Evolutionary conservation across 306 rosid genomes (phyloP), one percentile per base, ranked within the genome.

Genomic region (barrel medic (Medicago truncatula)): DNA sequence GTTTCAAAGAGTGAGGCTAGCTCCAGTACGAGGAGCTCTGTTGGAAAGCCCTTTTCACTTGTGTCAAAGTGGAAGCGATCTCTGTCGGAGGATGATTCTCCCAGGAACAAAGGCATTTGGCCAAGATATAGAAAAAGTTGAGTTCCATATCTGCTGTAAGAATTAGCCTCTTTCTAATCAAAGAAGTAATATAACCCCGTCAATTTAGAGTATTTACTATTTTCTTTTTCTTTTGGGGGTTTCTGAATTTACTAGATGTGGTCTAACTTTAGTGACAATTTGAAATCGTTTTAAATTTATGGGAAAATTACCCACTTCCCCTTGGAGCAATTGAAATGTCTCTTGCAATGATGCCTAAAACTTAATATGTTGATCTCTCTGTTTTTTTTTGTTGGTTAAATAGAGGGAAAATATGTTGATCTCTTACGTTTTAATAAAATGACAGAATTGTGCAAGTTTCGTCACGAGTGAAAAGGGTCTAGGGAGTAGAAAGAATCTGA

Each of bases 81-180:
- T 13, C 49, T 87, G 70, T 82, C 89, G 3, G 93, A 84, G 80
- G 87, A 83, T 68, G 93, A 89, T 75, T 78, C 89, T 11, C 80
- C 84, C 39, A 84, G 89, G 88, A 91, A 85, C 87, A 89, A 87
- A 76, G 87, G 93, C 74, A 89, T 91, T 60, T 91, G 93, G 96
- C 88, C 90, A 11, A 87, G 90, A 83, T 81, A 89, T 69, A 86
- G 88, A 14, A 82, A 81, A 83, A 89, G 84, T 73, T 86, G 85
- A 87, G 74, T 74, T 40, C 74, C 18, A 56, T 67, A 52, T 28
- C 31, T 38, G 73, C 75, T 71, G 59, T 70, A 78, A 77, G 81
- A 71, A 76, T 66, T 23, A 36, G 71, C 69, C 34, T 9, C 74
- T 70, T 64, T 72, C 75, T 77, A 59, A 70, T 76, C 67, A 62